Evolutionary conservation across 2,329 filamentous ascomycete species (phyloP).

Genomic region (Talaromyces rugulosus): DNA sequence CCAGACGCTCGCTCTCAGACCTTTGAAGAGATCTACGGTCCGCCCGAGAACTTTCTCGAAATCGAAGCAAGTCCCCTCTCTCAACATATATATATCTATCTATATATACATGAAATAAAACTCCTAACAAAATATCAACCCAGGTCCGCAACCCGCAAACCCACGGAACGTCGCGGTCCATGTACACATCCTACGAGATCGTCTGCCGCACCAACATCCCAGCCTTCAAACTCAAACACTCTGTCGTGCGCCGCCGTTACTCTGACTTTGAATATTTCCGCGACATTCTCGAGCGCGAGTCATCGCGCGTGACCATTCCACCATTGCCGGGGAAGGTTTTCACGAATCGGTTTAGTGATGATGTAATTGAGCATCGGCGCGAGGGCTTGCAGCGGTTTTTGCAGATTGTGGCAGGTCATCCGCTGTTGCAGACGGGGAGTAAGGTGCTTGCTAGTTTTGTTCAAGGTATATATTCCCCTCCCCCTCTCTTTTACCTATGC

Average conservation of each 20-base stretch:
- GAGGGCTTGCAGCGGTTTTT: conserved; percentile 92
- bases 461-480: conserved; percentile 62
- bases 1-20: conserved; percentile 77
- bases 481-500: neutral
- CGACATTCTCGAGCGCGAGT: conserved; percentile 94
- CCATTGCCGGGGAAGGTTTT: conserved; percentile 96
- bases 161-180: conserved; percentile 86
- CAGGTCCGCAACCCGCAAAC: conserved; percentile 91
- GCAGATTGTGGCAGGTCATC: conserved; percentile 96
- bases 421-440: conserved; percentile 92
- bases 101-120: neutral
- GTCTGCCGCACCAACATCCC: conserved; percentile 97
- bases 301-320: conserved; percentile 88
- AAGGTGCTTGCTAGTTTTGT: conserved; percentile 96
- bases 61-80: conserved; percentile 65
- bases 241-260: conserved; percentile 85
- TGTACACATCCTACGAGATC: conserved; percentile 99
- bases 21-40: conserved; percentile 98
- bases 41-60: conserved; percentile 97
- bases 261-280: conserved; percentile 99
- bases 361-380: conserved; percentile 91
- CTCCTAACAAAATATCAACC: neutral
- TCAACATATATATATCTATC: neutral
- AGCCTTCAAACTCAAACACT: conserved; percentile 91
- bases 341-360: conserved; percentile 95